Base-by-base conservation (phyloP, 306 rosid species). In the Prosopis cineraria region DNA sequence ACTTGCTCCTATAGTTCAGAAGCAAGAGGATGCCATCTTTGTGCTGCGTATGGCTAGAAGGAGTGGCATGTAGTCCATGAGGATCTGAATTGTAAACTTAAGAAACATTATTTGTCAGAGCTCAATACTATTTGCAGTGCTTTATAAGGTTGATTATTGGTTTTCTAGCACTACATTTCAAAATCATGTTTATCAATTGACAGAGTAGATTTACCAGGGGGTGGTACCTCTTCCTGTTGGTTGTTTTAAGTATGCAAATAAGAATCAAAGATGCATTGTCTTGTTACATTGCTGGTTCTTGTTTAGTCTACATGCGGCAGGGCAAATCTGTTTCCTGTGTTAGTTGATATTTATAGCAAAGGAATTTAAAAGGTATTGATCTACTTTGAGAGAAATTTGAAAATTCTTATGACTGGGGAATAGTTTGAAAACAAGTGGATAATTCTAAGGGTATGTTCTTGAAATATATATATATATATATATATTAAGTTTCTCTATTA, bases 161-260 rank as follows among this genome's bases (percentile, higher is more conserved):
- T 34, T 65, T 39, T 20, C 52, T 66, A 66, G 29, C 74, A 29
- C 39, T 67, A 19, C 30, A 3, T 53, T 77, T 77, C 70, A 69
- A 33, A 69, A 9, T 17, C 68, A 40, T 29, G 27, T 14, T 68
- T 68, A 66, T 77, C 43, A 40, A 10, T 40, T 3, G 11, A 20
- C 6, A 33, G 36, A 58, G 56, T 31, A 33, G 20, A 33, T 10
- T 47, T 20, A 22, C n/a, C 9, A 45, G 12, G 24, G 13, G 2
- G 14, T 19, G 27, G 27, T 24, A 30, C 41, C 9, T 27, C 6
- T 68, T 56, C 68, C 47, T 68, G 34, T 75, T 68, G 67, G 37
- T 29, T 60, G 40, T 31, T 30, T 29, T 6, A 12, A 24, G 60
- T 48, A 25, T 22, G 24, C 31, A 2, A 31, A n/a, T 70, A 5